phyloP scores from a whole-genome alignment of 2,329 filamentous ascomycete species.

The Fusarium sp. region DNA sequence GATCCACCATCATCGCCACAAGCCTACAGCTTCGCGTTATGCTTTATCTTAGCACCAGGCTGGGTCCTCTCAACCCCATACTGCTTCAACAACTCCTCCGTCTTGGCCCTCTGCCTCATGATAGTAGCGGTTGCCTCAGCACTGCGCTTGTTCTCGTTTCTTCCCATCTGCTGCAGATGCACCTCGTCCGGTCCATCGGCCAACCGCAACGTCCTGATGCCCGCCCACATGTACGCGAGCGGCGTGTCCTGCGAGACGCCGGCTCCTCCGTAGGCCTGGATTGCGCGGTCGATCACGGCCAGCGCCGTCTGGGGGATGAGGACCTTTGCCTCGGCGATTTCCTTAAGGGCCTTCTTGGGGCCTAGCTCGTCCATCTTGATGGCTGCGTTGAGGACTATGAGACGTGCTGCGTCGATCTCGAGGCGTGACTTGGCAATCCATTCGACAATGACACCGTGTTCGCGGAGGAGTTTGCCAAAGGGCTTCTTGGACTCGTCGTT shows the following conservation, averaged over 20 bases:
- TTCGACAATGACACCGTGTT: slow-evolving; percentile 94
- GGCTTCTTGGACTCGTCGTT: slow-evolving; percentile 92
- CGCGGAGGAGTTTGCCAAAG: slow-evolving; percentile 85
- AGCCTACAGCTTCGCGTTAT: slow-evolving; percentile 55
- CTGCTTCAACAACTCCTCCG: slow-evolving; percentile 70
- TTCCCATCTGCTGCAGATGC: slow-evolving; percentile 81
- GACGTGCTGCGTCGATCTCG: slow-evolving; percentile 90
- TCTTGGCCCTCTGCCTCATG: slow-evolving; percentile 69
- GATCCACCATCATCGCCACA: neutral
- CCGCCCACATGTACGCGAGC: slow-evolving; percentile 82
- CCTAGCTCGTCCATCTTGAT: slow-evolving; percentile 91
- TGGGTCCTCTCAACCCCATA: slow-evolving; percentile 59
- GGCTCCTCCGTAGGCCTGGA: slow-evolving; percentile 90
- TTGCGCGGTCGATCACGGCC: slow-evolving; percentile 89
- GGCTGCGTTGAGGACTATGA: slow-evolving; percentile 92
- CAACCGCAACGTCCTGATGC: slow-evolving; percentile 81
- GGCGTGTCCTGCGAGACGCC: slow-evolving; percentile 96
- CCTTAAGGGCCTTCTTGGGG: slow-evolving; percentile 87
- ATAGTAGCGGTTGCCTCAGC: slow-evolving; percentile 68
- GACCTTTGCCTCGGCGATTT: slow-evolving; percentile 96
- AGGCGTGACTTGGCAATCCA: slow-evolving; percentile 93
- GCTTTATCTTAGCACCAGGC: slow-evolving; percentile 62
- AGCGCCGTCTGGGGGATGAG: slow-evolving; percentile 84
- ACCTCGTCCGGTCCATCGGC: slow-evolving; percentile 98
- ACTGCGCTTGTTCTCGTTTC: slow-evolving; percentile 80